These are phyloP conservation scores for Mortierella sp. DNA, from an alignment of 371 early-diverging fungal genomes.

Conservation along the genomic window DNA sequence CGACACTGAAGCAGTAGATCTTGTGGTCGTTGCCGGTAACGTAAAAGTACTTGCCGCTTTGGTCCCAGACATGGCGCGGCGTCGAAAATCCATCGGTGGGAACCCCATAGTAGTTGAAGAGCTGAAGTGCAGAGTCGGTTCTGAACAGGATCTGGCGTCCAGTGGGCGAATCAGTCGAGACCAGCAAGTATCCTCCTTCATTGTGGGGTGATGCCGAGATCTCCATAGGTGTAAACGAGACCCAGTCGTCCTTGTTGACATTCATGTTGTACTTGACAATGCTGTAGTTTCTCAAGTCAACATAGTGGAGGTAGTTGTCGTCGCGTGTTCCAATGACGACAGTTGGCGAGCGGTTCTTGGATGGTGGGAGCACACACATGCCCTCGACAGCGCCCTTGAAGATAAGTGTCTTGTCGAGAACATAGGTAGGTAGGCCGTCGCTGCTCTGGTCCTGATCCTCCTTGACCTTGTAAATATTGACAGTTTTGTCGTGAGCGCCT, in stretches of 20 bases:
- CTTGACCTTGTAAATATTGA: slow-evolving; percentile 67
- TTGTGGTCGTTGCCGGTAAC: slow-evolving; percentile 76
- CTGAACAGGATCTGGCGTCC: slow-evolving; percentile 81
- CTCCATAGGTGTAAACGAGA: slow-evolving; percentile 84
- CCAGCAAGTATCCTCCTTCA: slow-evolving; percentile 68
- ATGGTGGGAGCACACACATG: slow-evolving; percentile 50
- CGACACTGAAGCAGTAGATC: slow-evolving; percentile 73
- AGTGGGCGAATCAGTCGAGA: slow-evolving; percentile 78
- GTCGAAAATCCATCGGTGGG: slow-evolving; percentile 73
- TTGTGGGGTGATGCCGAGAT: slow-evolving; percentile 68
- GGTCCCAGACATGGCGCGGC: slow-evolving; percentile 73
- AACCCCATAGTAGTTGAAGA: slow-evolving; percentile 76
- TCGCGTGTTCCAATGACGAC: slow-evolving; percentile 76
- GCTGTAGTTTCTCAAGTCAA: slow-evolving; percentile 62
- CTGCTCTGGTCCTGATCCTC: slow-evolving; percentile 11
- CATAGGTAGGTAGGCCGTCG: slow-evolving; percentile 27
- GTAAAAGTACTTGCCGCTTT: slow-evolving; percentile 76
- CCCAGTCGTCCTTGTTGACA: slow-evolving; percentile 84
- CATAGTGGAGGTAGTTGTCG: slow-evolving; percentile 82
- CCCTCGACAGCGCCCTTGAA: slow-evolving; percentile 53
- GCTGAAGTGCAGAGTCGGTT: slow-evolving; percentile 61
- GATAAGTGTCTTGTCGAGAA: slow-evolving; percentile 37
- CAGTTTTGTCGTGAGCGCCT: slow-evolving; percentile 79
- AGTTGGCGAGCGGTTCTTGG: slow-evolving; percentile 49
- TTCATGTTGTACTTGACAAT: slow-evolving; percentile 77